Base-by-base conservation (phyloP, 441 rosid genomes). In the Theobroma grandiflorum region DNA sequence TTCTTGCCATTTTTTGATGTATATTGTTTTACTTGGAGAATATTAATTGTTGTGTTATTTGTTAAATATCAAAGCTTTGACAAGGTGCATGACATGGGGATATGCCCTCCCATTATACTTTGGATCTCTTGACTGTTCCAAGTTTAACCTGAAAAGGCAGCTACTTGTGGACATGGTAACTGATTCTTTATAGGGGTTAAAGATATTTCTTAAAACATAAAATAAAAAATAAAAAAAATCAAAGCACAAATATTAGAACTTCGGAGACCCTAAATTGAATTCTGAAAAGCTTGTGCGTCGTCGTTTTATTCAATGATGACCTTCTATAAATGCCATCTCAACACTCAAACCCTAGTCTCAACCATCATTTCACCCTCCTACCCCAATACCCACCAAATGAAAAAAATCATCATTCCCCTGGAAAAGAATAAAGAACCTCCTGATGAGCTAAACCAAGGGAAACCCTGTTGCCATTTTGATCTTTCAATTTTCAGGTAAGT, bases 1-100 rank as follows among this genome's bases (percentile, higher is more conserved):
- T 74, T 58, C 77, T 74, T 57, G 20, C 37, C 7, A 38, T 57
- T 57, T 55, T 26, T 73, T 73, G 66, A 57, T 73, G 77, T 26
- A 4, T 50, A 6, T 42, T 40, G 53, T 68, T 68, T 45, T 68
- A 68, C 38, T 5, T 68, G 18, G 50, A 47, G 4, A 22, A 68
- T 40, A 55, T 68, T 6, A 68, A 45, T 45, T 10, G 0, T n/a
- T 18, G 49, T 38, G 26, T 66, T 40, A 18, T 14, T 66, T 38
- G 71, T 66, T 8, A 43, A 5, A 3, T 18, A 37, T 37, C 66
- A 61, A 26, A 26, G 18, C 26, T 18, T 55, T 55, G 59, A 53
- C 22, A 53, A 53, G 8, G 8, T 8, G 49, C 10, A 6, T 43
- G 8, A 43, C 9, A 43, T 11, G 52, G 58, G 6, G 58, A 16